These are phyloP conservation scores for Tetrapisispora phaffii DNA, from an alignment of 805 yeast species.

Conservation along the genomic window DNA sequence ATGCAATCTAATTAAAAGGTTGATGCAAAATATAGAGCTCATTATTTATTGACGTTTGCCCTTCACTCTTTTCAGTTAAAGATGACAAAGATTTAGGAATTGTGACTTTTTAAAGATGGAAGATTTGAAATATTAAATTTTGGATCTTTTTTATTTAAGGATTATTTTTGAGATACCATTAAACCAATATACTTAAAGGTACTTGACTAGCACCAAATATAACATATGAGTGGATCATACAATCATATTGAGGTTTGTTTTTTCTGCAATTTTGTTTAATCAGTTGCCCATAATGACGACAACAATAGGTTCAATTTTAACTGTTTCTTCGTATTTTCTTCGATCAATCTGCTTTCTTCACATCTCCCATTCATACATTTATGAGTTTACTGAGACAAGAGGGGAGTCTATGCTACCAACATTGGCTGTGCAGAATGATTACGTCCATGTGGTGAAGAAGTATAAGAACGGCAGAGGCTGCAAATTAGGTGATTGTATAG, in stretches of 20 bases:
- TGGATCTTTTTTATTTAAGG: too few species aligned
- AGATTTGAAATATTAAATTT: too few species aligned
- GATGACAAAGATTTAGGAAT: too few species aligned
- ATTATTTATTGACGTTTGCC: too few species aligned
- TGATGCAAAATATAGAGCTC: too few species aligned
- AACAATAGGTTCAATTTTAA: background rate
- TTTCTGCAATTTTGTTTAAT: background rate
- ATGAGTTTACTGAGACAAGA: conserved; percentile 69
- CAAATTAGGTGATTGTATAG: conserved; percentile 75
- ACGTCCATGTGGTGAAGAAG: conserved; percentile 63
- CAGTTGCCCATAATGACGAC: background rate
- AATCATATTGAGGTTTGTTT: background rate
- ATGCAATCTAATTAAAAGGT: too few species aligned
- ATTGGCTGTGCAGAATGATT: conserved; percentile 61
- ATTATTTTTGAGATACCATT: too few species aligned
- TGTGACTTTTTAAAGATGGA: too few species aligned
- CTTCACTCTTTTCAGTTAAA: too few species aligned
- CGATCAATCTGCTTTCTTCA: conserved; percentile 59
- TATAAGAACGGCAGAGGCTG: conserved; percentile 56
- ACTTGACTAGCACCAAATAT: too few species aligned
- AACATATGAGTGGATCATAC: too few species aligned
- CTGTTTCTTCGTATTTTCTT: background rate
- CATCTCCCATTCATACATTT: conserved; percentile 52
- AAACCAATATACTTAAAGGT: too few species aligned
- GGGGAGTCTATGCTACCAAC: conserved; percentile 98